Percentiles rank a stretch among this genome's conserved stretches.
Evolutionary conservation across 2,329 filamentous ascomycete genomes (phyloP).

Genomic region (Pestalotiopsis sp.): DNA sequence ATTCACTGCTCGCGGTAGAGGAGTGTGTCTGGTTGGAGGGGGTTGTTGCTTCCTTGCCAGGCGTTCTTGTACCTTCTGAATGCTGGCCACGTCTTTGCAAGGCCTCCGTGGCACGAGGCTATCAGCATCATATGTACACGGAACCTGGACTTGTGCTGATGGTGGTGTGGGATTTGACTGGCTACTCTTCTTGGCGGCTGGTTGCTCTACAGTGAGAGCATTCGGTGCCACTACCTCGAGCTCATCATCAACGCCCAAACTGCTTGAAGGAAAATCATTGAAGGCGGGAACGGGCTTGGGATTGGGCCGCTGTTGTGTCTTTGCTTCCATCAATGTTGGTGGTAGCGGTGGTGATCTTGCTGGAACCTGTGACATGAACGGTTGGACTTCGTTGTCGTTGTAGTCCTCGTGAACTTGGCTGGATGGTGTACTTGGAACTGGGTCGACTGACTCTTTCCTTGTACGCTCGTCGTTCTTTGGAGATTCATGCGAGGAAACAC

Average conservation of each 20-base stretch:
- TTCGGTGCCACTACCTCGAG: slow-evolving; percentile 33
- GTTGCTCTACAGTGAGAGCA: slow-evolving; percentile 21
- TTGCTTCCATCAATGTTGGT: slow-evolving; percentile 21
- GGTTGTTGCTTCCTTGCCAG: not conserved
- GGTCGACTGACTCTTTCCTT: not conserved
- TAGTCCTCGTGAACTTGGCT: not conserved
- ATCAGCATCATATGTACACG: slow-evolving; percentile 28
- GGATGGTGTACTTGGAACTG: not conserved
- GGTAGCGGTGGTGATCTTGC: slow-evolving; percentile 23
- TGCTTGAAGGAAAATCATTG: slow-evolving; percentile 26
- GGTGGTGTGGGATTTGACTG: slow-evolving; percentile 31
- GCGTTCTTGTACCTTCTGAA: not conserved
- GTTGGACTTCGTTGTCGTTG: slow-evolving; percentile 1
- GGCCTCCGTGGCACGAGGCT: not conserved
- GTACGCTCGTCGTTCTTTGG: too few species aligned
- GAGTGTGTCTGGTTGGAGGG: not conserved
- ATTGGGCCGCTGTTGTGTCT: slow-evolving; percentile 7
- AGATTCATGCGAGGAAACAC: too few species aligned
- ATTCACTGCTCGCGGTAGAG: not conserved
- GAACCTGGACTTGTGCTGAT: slow-evolving; percentile 33
- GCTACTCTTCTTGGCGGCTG: slow-evolving; percentile 25
- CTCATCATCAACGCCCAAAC: slow-evolving; percentile 30
- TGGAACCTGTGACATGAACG: slow-evolving; percentile 28
- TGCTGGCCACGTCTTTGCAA: slow-evolving; percentile 1
- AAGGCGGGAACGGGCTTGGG: not conserved